Conservation (phyloP, 148 eudicot genomes). For the Nyssa sinensis region DNA sequence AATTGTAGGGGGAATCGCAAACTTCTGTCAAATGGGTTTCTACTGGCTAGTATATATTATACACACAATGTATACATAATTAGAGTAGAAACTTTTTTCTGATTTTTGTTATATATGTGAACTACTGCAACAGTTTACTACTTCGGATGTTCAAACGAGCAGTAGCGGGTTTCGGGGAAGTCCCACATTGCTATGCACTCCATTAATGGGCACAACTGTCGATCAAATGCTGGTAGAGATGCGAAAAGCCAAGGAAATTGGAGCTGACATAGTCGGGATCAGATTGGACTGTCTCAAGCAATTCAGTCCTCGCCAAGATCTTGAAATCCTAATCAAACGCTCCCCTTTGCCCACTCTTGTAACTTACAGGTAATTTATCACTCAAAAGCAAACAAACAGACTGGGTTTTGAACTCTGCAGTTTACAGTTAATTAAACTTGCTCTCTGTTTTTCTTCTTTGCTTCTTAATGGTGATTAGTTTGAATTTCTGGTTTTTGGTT, state of each 20-base stretch:
- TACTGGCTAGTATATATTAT: too few species aligned
- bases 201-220: background rate
- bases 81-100: too few species aligned
- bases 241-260: slow-evolving; percentile 13
- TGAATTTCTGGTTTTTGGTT: too few species aligned
- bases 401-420: too few species aligned
- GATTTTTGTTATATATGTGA: too few species aligned
- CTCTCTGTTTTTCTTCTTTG: too few species aligned
- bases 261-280: slow-evolving; percentile 13
- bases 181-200: slow-evolving; percentile 9
- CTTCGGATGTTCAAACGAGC: slow-evolving; percentile 3
- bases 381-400: background rate
- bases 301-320: slow-evolving; percentile 7
- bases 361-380: slow-evolving; percentile 14
- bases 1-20: too few species aligned
- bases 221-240: slow-evolving; percentile 11
- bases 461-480: too few species aligned
- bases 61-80: too few species aligned
- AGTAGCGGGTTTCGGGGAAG: background rate
- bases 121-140: too few species aligned
- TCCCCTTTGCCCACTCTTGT: slow-evolving; percentile 13
- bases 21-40: too few species aligned
- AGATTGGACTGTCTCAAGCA: slow-evolving; percentile 9
- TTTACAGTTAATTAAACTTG: too few species aligned
- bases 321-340: background rate